Percentiles rank a stretch among this genome's conserved stretches.
Conservation (phyloP, 2,329 filamentous ascomycete genomes). For the Tolypocladium ovalisporum region DNA sequence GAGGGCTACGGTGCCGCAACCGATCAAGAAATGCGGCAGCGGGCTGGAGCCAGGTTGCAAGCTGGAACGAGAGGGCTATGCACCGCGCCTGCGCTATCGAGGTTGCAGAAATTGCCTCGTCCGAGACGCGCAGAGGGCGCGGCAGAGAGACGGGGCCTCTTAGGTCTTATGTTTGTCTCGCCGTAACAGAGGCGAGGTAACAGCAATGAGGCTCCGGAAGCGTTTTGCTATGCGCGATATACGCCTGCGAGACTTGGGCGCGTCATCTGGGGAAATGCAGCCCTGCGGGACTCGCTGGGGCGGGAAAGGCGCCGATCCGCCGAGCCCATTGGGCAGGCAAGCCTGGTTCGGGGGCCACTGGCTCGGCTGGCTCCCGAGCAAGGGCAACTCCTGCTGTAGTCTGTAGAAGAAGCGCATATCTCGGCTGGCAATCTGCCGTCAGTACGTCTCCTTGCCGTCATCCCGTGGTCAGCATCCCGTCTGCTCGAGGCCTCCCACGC, state of each 20-base stretch:
- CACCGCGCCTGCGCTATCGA: neutral
- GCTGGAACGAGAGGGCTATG: neutral
- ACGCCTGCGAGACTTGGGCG: constrained; percentile 4
- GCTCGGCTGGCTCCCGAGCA: neutral
- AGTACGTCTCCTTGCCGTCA: neutral
- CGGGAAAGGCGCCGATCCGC: neutral
- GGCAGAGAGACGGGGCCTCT: neutral
- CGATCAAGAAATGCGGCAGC: neutral
- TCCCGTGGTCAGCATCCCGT: neutral
- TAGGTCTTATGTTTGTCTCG: neutral
- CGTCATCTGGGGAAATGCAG: neutral
- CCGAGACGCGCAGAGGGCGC: neutral
- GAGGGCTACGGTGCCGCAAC: neutral
- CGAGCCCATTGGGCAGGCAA: neutral
- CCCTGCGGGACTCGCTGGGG: neutral
- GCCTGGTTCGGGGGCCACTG: neutral
- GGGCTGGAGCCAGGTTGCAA: neutral
- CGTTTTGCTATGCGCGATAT: constrained; percentile 5
- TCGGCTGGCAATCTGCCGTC: neutral
- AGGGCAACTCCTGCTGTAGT: neutral
- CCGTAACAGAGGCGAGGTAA: neutral
- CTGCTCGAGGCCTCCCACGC: neutral
- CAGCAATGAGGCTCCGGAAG: neutral
- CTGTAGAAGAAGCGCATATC: neutral
- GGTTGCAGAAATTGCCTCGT: constrained; percentile 2